These are phyloP conservation scores for Syzygium syzygioides DNA, from an alignment of 441 rosid genomes.

Conservation along the genomic window DNA sequence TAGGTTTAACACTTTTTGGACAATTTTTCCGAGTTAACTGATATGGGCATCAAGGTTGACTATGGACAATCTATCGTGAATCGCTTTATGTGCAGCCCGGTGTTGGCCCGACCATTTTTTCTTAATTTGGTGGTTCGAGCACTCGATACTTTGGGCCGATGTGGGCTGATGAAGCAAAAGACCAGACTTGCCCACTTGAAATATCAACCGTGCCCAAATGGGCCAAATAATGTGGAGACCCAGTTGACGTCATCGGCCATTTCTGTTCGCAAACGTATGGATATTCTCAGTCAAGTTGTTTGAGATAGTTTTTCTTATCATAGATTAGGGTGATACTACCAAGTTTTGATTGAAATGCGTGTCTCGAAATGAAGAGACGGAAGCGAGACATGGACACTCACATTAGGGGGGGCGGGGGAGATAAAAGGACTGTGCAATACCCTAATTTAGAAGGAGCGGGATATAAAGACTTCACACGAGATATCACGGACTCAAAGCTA, in stretches of 20 bases:
- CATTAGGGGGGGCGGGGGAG: background rate
- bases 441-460: background rate
- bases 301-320: background rate
- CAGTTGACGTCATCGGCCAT: background rate
- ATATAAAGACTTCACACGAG: background rate
- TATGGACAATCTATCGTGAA: background rate
- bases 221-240: background rate
- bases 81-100: background rate
- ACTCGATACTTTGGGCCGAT: background rate
- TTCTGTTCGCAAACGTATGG: background rate
- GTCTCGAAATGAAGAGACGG: background rate
- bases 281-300: background rate
- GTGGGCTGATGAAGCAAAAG: background rate
- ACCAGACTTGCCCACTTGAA: accelerated
- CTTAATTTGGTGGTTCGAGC: background rate
- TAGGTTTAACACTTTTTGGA: background rate
- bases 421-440: background rate
- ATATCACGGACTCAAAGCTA: background rate
- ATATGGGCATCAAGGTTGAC: background rate
- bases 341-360: background rate
- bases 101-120: background rate
- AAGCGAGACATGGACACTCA: background rate
- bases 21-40: background rate
- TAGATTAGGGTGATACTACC: background rate
- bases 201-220: background rate